Base-by-base conservation (phyloP, 2,329 filamentous ascomycete genomes). In the Colletotrichum incanum region DNA sequence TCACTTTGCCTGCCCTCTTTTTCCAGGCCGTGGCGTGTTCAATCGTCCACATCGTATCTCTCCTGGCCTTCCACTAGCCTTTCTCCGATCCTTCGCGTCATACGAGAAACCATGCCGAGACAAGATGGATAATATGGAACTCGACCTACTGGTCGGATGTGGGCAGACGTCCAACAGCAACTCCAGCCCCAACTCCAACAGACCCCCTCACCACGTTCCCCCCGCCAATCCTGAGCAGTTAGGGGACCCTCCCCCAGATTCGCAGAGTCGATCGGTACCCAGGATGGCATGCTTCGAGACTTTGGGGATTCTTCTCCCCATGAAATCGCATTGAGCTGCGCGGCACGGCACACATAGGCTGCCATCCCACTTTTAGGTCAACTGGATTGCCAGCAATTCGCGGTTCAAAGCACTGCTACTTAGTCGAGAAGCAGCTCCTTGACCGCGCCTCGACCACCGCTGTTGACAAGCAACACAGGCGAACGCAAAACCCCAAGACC, bases 241-340 rank as follows among this genome's bases (percentile, higher is more conserved):
- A 39, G 45, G 37, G 55, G 67, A 45, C 47, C 67, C 47, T 66
- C 62, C 62, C 66, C 67, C 67, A 37, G 67, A 61, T 71, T 61
- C n/a, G 47, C 47, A 60, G 20, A 37, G 47, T 39, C 61, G 62
- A 66, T 71, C 55, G 47, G 52, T 61, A 66, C 55, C 52, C 20
- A 50, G 58, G 39, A 31, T 37, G 34, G 56, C 18, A 50, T 50
- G 47, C 61, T 47, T 61, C 41, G 58, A 31, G 34, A 43, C 49
- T 20, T 37, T 39, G 28, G 52, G 31, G 63, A 12, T n/a, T 41
- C 28, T 20, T 26, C 16, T 66, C 43, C 50, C 62, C 50, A 26
- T 56, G 50, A 28, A n/a, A 47, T 3, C 58, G n/a, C 60, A 23
- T 20, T 52, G 31, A 39, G n/a, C 37, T 47, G 31, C 16, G 18